These are phyloP conservation scores for Fusarium penzigii DNA, from an alignment of 2,329 filamentous ascomycete genomes.

Conservation along the genomic window DNA sequence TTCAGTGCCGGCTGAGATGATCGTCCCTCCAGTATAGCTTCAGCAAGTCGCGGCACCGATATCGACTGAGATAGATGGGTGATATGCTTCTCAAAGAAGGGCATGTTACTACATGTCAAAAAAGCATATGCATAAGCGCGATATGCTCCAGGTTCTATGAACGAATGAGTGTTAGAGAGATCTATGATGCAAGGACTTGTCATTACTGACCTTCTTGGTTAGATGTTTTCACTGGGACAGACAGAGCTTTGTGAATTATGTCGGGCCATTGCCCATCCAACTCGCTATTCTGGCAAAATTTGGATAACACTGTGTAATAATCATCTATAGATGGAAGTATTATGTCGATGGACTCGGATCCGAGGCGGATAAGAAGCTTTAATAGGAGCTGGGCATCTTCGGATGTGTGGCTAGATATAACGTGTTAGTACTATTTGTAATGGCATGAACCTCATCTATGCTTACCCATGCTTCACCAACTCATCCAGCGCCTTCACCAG, in stretches of 20 bases:
- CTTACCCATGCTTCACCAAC: slow-evolving; percentile 27
- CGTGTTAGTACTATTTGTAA: too few species aligned
- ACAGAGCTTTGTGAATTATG: slow-evolving; percentile 31
- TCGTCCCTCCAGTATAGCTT: slow-evolving; percentile 42
- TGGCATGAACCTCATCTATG: not conserved
- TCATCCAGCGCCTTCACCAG: slow-evolving; percentile 38
- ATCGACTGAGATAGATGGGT: slow-evolving; percentile 38
- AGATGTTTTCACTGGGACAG: slow-evolving; percentile 28
- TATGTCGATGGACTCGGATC: slow-evolving; percentile 18
- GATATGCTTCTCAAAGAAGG: slow-evolving; percentile 44
- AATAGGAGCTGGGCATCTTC: slow-evolving; percentile 36
- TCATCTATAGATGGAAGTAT: slow-evolving; percentile 27
- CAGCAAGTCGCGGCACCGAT: slow-evolving; percentile 42
- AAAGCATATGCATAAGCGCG: slow-evolving; percentile 29
- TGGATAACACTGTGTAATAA: slow-evolving; percentile 45
- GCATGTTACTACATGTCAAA: slow-evolving; percentile 33
- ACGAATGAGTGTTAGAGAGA: slow-evolving; percentile 6
- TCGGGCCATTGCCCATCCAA: slow-evolving; percentile 18
- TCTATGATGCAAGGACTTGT: not conserved
- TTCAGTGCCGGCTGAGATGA: slow-evolving; percentile 23
- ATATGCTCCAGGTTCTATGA: slow-evolving; percentile 15
- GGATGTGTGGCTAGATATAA: slow-evolving; percentile 12
- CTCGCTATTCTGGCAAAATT: slow-evolving; percentile 33
- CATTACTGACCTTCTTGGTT: slow-evolving; percentile 20
- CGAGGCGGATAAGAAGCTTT: slow-evolving; percentile 35